Conservation (phyloP, 345 rosid genomes). For the Rhodomyrtus tomentosa region DNA sequence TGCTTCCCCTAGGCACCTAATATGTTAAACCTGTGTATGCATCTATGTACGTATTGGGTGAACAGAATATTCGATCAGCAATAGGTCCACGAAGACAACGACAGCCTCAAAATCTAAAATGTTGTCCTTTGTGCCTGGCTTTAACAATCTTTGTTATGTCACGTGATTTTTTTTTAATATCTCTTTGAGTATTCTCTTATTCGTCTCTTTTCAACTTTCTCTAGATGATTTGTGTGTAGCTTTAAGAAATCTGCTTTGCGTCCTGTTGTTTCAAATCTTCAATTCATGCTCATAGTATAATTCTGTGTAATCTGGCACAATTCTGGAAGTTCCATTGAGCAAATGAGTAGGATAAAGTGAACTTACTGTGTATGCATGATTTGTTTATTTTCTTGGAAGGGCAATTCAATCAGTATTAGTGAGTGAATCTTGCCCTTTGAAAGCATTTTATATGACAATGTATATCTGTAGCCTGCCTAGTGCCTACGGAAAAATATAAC, state of each 20-base stretch:
- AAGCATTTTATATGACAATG: not conserved
- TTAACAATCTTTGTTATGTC: not conserved
- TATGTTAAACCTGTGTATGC: not conserved
- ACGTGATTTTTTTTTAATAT: not conserved
- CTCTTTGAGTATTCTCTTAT: not conserved
- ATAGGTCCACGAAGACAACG: not conserved
- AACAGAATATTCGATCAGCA: not conserved
- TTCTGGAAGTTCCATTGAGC: not conserved
- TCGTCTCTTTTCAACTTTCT: not conserved
- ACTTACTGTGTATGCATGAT: not conserved
- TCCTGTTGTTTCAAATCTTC: not conserved
- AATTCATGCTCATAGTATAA: not conserved
- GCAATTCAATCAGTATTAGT: not conserved
- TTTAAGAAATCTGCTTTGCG: not conserved
- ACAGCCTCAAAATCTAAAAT: not conserved
- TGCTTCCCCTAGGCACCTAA: not conserved
- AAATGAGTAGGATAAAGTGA: not conserved
- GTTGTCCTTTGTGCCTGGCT: not conserved
- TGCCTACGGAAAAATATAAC: not conserved
- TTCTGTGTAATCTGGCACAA: not conserved
- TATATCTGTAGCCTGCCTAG: not conserved
- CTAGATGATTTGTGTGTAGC: not conserved
- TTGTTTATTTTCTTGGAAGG: not conserved
- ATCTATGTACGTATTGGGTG: not conserved
- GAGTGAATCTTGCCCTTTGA: not conserved